Evolutionary conservation across 176 grass and related monocot species (phyloP).

Genomic region (Phyllostachys edulis): DNA sequence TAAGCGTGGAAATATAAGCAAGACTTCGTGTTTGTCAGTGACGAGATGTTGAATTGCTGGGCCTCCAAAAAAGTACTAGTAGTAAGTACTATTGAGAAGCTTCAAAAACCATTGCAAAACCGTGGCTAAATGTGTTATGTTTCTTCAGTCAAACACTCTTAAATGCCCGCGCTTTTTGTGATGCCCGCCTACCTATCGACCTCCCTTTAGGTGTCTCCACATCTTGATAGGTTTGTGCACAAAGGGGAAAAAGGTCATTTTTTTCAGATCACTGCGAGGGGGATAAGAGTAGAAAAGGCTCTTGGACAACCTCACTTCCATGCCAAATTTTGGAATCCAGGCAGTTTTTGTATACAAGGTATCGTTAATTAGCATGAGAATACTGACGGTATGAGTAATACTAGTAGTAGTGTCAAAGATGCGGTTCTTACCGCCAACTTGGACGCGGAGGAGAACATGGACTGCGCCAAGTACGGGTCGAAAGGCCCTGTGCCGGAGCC

Average conservation of each 20-base stretch:
- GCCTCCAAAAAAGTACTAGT: neutral
- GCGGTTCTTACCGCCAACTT: conserved; percentile 38
- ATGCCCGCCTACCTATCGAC: conserved; percentile 32
- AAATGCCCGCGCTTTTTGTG: conserved; percentile 20
- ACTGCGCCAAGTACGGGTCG: conserved; percentile 40
- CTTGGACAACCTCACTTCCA: neutral
- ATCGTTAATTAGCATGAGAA: neutral
- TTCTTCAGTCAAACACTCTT: conserved; percentile 30
- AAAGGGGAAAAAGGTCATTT: conserved; percentile 8
- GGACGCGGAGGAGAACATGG: conserved; percentile 47
- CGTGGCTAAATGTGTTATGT: neutral
- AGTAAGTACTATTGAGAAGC: neutral
- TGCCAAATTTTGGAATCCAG: conserved; percentile 48
- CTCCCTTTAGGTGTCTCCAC: conserved; percentile 30
- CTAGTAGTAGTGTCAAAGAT: conserved; percentile 20
- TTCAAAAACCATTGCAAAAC: neutral
- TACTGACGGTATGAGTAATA: neutral
- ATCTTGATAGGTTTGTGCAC: conserved; percentile 10
- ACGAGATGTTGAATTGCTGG: neutral
- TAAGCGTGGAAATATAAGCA: neutral
- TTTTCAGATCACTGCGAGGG: conserved; percentile 26
- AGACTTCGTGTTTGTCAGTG: conserved; percentile 6
- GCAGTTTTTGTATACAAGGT: conserved; percentile 29
- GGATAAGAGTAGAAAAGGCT: conserved; percentile 28
- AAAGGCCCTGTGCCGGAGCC: conserved; percentile 13